Evolutionary conservation across 1,284 basidiomycete species (phyloP).

Genomic region (Leccinum cinnamomeum): DNA sequence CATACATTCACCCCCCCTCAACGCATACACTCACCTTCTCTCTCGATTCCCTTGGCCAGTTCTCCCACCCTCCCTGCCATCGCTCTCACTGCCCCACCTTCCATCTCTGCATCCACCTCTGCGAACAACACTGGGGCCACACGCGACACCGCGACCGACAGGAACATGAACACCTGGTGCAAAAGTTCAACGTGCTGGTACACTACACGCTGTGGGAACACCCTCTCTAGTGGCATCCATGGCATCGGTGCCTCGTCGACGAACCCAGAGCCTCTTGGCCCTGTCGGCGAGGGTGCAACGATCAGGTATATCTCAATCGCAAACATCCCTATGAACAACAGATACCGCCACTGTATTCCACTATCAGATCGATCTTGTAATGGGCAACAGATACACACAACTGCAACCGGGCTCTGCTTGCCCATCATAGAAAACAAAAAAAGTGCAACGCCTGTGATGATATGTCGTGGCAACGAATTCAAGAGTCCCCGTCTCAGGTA

Average conservation of each 20-base stretch:
- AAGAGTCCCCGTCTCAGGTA: conserved; percentile 71
- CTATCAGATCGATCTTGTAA: conserved; percentile 13
- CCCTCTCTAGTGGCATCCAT: conserved; percentile 42
- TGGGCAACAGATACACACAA: conserved; percentile 49
- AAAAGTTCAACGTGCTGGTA: conserved; percentile 75
- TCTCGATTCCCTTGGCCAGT: conserved; percentile 24
- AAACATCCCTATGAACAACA: conserved; percentile 60
- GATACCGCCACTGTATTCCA: conserved; percentile 84
- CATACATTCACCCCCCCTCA: neutral
- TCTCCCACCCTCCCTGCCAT: conserved; percentile 25
- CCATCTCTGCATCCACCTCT: conserved; percentile 19
- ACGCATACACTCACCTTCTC: conserved; percentile 30
- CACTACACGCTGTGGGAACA: conserved; percentile 65
- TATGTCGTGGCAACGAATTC: conserved; percentile 70
- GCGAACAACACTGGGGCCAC: conserved; percentile 67
- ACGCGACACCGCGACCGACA: conserved; percentile 67
- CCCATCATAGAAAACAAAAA: conserved; percentile 66
- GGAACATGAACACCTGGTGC: conserved; percentile 74
- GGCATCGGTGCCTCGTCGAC: conserved; percentile 28
- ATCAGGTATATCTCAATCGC: conserved; percentile 64
- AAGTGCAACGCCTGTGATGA: conserved; percentile 60
- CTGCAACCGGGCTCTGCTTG: conserved; percentile 57
- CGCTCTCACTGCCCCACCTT: conserved; percentile 21
- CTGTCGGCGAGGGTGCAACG: conserved; percentile 43
- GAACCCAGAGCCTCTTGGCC: conserved; percentile 12